Percentiles rank a stretch among this genome's conserved stretches.
phyloP scores from a whole-genome alignment of 2,329 filamentous ascomycete genomes.

The Plenodomus tracheiphilus region DNA sequence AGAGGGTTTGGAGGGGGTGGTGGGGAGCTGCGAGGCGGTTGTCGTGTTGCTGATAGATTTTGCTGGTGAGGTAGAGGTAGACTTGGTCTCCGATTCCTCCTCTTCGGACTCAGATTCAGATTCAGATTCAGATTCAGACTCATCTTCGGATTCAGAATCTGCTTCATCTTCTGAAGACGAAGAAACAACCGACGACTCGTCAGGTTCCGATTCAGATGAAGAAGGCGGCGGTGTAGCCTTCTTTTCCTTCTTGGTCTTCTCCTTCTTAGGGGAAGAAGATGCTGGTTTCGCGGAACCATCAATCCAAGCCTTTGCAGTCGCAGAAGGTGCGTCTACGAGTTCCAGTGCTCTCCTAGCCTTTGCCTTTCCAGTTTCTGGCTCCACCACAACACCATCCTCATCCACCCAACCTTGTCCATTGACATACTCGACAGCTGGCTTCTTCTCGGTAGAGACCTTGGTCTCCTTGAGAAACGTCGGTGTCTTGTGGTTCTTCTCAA shows the following conservation, averaged over 20 bases:
- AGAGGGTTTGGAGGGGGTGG: slow-evolving; percentile 8
- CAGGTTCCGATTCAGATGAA: slow-evolving; percentile 29
- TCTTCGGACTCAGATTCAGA: slow-evolving; percentile 26
- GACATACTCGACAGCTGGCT: slow-evolving; percentile 67
- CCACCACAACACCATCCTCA: slow-evolving; percentile 73
- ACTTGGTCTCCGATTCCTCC: slow-evolving; percentile 14
- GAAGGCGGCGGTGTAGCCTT: slow-evolving; percentile 30
- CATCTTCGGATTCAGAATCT: slow-evolving; percentile 26
- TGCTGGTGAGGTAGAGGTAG: slow-evolving; percentile 16
- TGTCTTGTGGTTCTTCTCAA: slow-evolving; percentile 80
- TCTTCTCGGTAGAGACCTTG: slow-evolving; percentile 48
- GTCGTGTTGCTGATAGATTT: slow-evolving; percentile 12
- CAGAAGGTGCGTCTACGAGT: slow-evolving; percentile 32
- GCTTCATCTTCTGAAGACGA: slow-evolving; percentile 41
- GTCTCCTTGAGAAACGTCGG: slow-evolving; percentile 75
- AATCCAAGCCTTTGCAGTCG: slow-evolving; percentile 24
- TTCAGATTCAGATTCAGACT: slow-evolving; percentile 24
- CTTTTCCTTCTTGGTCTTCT: slow-evolving; percentile 24
- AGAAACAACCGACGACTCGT: slow-evolving; percentile 42
- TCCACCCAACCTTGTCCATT: slow-evolving; percentile 91
- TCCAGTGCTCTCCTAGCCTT: slow-evolving; percentile 38
- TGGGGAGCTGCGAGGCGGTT: slow-evolving; percentile 10
- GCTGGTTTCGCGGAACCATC: slow-evolving; percentile 20
- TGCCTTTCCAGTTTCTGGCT: slow-evolving; percentile 52
- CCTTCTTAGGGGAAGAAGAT: slow-evolving; percentile 16